These are phyloP conservation scores for Ochromonas danica DNA, from an alignment of 108 stramenopile species.

Conservation along the genomic window DNA sequence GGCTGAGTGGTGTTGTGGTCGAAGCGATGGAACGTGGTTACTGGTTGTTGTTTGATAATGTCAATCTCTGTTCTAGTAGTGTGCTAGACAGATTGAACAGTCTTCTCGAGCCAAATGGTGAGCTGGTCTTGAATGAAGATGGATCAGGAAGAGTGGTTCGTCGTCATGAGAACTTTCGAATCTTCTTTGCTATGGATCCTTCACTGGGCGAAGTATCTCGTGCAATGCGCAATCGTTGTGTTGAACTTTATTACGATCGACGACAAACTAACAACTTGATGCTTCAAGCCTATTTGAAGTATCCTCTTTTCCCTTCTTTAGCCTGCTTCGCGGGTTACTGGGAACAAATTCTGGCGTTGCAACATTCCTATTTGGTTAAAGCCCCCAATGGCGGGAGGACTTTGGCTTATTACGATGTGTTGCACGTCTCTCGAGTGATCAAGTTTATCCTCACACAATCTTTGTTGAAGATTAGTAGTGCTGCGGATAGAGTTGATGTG, in stretches of 20 bases:
- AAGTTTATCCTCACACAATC: too few relatives aligned
- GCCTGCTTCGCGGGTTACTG: too few relatives aligned
- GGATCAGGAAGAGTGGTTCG: conserved; percentile 71
- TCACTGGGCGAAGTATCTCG: conserved; percentile 81
- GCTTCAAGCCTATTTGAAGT: too few relatives aligned
- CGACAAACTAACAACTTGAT: too few relatives aligned
- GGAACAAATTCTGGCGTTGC: too few relatives aligned
- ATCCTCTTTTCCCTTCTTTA: too few relatives aligned
- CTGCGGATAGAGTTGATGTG: too few relatives aligned
- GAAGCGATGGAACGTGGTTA: conserved; percentile 81
- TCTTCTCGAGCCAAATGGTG: conserved; percentile 86
- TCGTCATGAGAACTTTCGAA: conserved; percentile 86
- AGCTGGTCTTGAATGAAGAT: conserved; percentile 84
- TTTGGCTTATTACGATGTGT: too few relatives aligned
- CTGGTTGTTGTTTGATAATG: conserved; percentile 91
- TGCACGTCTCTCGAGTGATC: too few relatives aligned
- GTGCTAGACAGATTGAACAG: conserved; percentile 97
- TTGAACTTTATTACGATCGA: conserved; percentile 74
- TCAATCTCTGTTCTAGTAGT: conserved; percentile 83
- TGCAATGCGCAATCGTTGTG: conserved; percentile 98
- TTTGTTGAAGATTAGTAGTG: too few relatives aligned
- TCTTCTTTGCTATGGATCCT: conserved; percentile 88
- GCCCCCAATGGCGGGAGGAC: too few relatives aligned
- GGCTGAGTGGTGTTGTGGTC: conserved; percentile 91
- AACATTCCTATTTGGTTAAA: too few relatives aligned